phyloP scores from a whole-genome alignment of 2,329 filamentous ascomycete species.

The Trichophyton benhamiae region DNA sequence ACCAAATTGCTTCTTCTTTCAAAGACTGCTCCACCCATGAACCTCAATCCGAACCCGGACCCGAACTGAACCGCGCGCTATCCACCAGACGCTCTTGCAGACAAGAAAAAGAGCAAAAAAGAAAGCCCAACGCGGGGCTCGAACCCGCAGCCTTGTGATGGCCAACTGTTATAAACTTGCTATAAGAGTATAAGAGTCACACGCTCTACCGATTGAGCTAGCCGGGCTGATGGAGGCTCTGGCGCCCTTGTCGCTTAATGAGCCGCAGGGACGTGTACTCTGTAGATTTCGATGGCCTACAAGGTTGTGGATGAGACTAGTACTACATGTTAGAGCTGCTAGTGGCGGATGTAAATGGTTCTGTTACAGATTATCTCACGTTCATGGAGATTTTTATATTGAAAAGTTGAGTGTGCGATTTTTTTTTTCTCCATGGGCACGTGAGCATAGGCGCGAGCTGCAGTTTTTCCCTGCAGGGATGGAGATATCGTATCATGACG shows the following conservation, averaged over 20 bases:
- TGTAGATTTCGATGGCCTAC: too few relatives aligned
- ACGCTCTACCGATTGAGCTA: slow-evolving; percentile 64
- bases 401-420: neutral
- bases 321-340: neutral
- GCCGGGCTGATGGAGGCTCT: slow-evolving; percentile 5
- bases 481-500: neutral
- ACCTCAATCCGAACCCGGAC: neutral
- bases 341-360: neutral
- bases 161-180: neutral
- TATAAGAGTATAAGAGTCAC: slow-evolving; percentile 44
- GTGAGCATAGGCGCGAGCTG: neutral
- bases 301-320: neutral
- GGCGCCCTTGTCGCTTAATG: neutral
- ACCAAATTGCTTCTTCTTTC: neutral
- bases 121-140: slow-evolving; percentile 1
- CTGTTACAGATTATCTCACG: neutral
- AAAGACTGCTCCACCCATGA: too few relatives aligned
- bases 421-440: neutral
- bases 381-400: neutral
- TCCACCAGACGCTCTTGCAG: neutral
- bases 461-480: neutral
- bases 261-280: neutral
- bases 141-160: slow-evolving; percentile 1
- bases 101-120: neutral
- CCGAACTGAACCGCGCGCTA: neutral